phyloP scores from a whole-genome alignment of 2,329 filamentous ascomycete genomes.

The Albophoma yamanashiensis region DNA sequence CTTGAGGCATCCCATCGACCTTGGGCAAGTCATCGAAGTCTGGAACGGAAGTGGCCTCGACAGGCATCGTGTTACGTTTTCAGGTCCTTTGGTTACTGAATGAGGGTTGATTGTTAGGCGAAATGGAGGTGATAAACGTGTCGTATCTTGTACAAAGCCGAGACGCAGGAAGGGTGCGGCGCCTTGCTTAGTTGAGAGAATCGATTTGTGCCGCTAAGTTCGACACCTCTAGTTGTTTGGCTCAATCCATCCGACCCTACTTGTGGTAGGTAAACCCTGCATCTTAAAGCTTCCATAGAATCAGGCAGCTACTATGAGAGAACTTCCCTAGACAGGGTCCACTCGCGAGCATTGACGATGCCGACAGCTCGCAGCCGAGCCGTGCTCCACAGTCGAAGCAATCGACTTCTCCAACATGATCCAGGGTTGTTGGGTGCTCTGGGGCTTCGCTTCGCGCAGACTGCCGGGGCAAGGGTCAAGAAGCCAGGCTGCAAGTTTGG shows the following conservation, averaged over 20 bases:
- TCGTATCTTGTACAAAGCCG: neutral
- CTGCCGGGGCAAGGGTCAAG: too few species aligned
- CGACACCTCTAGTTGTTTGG: neutral
- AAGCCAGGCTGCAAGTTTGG: too few species aligned
- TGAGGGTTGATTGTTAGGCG: too few species aligned
- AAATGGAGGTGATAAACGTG: neutral
- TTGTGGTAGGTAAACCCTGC: too few species aligned
- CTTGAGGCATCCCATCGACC: slow-evolving; percentile 32
- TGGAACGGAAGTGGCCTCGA: slow-evolving; percentile 19
- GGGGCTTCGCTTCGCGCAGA: neutral
- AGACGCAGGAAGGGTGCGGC: neutral
- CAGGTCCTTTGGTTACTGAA: neutral
- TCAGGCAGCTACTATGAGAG: neutral
- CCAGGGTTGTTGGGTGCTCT: neutral
- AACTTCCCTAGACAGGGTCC: neutral
- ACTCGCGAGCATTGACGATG: neutral
- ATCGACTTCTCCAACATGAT: neutral
- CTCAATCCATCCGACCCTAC: too few species aligned
- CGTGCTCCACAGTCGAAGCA: neutral
- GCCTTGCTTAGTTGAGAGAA: neutral
- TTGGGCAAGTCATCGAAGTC: slow-evolving; percentile 31
- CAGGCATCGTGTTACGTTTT: neutral
- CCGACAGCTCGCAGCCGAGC: neutral
- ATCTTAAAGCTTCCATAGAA: neutral
- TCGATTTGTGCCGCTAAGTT: neutral